A percentile compares a stretch with the other conserved stretches of the same genome.
These are phyloP conservation scores for Sugiyamaella sp. DNA, from an alignment of 1,139 yeast species.

Conservation along the genomic window DNA sequence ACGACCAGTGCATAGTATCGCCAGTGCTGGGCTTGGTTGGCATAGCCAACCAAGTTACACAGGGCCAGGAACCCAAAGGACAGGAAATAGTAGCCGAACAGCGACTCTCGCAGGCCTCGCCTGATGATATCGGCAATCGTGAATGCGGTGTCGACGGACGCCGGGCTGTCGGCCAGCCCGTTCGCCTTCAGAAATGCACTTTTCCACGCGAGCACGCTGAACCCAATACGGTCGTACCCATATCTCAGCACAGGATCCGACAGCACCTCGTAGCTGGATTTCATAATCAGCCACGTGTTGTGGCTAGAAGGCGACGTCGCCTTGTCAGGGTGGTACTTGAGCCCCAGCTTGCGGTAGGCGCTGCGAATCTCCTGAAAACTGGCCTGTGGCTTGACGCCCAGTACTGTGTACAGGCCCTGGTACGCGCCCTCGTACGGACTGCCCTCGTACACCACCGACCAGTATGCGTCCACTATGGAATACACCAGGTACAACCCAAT, in stretches of 20 bases:
- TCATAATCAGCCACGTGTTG: slow-evolving; percentile 34
- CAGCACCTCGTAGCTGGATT: slow-evolving; percentile 39
- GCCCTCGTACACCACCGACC: slow-evolving; percentile 23
- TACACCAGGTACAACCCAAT: slow-evolving; percentile 28
- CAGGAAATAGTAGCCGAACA: slow-evolving; percentile 30
- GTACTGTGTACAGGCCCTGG: slow-evolving; percentile 29
- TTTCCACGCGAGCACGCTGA: slow-evolving; percentile 23
- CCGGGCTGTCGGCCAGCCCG: background rate
- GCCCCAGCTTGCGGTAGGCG: slow-evolving; percentile 33
- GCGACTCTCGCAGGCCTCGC: slow-evolving; percentile 28
- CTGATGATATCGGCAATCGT: slow-evolving; percentile 17
- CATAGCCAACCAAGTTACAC: slow-evolving; percentile 31
- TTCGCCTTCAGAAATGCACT: background rate
- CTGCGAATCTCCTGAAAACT: slow-evolving; percentile 19
- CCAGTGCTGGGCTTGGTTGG: slow-evolving; percentile 35
- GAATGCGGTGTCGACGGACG: background rate
- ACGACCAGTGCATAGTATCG: slow-evolving; percentile 30
- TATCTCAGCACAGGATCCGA: slow-evolving; percentile 34
- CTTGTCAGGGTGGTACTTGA: slow-evolving; percentile 44
- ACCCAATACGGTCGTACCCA: slow-evolving; percentile 42
- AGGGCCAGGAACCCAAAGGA: slow-evolving; percentile 28
- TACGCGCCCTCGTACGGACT: slow-evolving; percentile 18
- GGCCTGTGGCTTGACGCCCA: slow-evolving; percentile 27
- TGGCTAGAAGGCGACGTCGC: slow-evolving; percentile 24
- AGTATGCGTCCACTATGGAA: slow-evolving; percentile 25